A percentile compares a stretch with the other conserved stretches of the same genome.
These are phyloP conservation scores for Astragalus glycyphyllos DNA, from an alignment of 306 rosid species.

Conservation along the genomic window DNA sequence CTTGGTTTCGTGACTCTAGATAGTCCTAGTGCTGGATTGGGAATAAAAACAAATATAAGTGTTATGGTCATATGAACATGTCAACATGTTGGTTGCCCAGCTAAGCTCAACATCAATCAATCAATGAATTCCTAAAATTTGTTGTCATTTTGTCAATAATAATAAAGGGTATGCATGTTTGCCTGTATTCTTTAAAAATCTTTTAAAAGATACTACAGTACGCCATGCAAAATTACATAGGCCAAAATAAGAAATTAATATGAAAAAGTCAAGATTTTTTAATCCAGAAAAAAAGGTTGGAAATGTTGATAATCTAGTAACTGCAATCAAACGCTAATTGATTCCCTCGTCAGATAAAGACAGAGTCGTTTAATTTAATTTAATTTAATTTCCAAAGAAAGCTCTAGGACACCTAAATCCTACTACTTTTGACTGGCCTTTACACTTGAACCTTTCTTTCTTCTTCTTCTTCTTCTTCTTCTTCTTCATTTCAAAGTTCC, in stretches of 20 bases:
- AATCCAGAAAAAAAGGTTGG: neutral
- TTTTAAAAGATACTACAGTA: neutral
- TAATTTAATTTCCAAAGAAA: neutral
- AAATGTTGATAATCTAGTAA: neutral
- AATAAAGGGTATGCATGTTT: neutral
- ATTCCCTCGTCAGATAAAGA: neutral
- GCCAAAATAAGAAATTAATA: neutral
- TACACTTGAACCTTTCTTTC: neutral
- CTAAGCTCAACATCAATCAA: neutral
- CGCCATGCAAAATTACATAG: neutral
- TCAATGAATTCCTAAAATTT: neutral
- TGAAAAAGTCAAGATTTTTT: neutral
- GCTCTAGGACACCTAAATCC: neutral
- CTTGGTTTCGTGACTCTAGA: neutral
- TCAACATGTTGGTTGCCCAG: neutral
- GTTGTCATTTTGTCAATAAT: slow-evolving; percentile 9
- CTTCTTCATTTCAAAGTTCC: neutral
- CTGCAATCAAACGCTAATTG: neutral
- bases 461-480: neutral
- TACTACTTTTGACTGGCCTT: neutral
- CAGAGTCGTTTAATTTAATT: neutral
- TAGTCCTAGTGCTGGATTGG: neutral
- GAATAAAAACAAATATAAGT: neutral
- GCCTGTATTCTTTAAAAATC: neutral
- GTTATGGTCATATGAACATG: neutral